phyloP scores from a whole-genome alignment of 306 rosid genomes.

The Fragaria iinumae region DNA sequence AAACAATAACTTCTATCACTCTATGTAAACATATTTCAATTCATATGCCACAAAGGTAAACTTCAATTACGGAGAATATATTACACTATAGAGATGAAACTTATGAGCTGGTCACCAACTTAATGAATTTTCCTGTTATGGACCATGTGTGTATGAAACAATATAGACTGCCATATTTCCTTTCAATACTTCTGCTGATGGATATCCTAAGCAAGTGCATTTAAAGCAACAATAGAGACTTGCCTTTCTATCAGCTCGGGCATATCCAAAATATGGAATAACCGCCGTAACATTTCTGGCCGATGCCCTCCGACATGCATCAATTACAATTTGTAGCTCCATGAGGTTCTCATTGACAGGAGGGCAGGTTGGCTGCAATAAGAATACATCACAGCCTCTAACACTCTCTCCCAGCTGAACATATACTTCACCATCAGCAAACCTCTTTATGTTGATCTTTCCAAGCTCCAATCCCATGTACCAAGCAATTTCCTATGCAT shows the following conservation, averaged over 20 bases:
- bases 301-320: slow-evolving; percentile 95
- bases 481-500: slow-evolving; percentile 74
- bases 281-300: slow-evolving; percentile 91
- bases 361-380: slow-evolving; percentile 88
- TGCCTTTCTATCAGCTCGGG: slow-evolving; percentile 98
- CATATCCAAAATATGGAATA: slow-evolving; percentile 96
- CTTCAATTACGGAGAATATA: background rate
- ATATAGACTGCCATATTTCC: background rate
- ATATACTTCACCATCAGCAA: slow-evolving; percentile 96
- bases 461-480: slow-evolving; percentile 93
- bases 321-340: slow-evolving; percentile 88
- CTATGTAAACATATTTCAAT: background rate
- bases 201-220: background rate
- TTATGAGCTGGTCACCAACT: background rate
- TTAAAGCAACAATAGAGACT: slow-evolving; percentile 19
- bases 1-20: background rate
- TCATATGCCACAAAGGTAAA: background rate
- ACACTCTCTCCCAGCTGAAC: slow-evolving; percentile 97
- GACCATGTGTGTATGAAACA: background rate
- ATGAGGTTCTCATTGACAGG: slow-evolving; percentile 96
- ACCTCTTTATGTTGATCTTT: slow-evolving; percentile 71
- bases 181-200: background rate
- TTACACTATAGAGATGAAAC: background rate
- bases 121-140: too few species aligned
- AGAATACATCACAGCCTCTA: slow-evolving; percentile 86